Evolutionary conservation across 495 filamentous ascomycete genomes (phyloP).

Genomic region (Schizothecium vesticola): DNA sequence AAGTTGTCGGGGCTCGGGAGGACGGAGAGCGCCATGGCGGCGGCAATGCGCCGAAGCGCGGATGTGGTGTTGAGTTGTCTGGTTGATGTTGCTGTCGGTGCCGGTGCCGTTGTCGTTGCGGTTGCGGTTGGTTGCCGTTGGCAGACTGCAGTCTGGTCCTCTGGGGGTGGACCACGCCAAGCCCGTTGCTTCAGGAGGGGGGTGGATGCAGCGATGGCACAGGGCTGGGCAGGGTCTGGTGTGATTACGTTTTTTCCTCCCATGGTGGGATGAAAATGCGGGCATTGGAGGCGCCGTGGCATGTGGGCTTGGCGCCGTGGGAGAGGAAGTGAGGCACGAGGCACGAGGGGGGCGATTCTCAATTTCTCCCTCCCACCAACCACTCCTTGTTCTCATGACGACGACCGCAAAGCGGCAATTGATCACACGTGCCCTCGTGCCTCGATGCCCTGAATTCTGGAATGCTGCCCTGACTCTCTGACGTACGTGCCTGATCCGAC

Average conservation of each 20-base stretch:
- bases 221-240: not conserved
- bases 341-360: not conserved
- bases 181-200: not conserved
- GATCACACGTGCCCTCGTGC: slow-evolving; percentile 7
- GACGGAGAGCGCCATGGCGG: slow-evolving; percentile 39
- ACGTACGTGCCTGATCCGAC: not conserved
- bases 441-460: not conserved
- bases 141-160: not conserved
- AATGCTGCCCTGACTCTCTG: not conserved
- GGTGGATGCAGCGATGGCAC: not conserved
- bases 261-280: not conserved
- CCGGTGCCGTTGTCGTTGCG: not conserved
- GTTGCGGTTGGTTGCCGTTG: not conserved
- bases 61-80: not conserved
- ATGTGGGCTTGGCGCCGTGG: not conserved
- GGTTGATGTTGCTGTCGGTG: not conserved
- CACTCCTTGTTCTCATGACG: not conserved
- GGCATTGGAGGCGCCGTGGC: not conserved
- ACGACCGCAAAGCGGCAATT: not conserved
- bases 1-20: slow-evolving; percentile 47
- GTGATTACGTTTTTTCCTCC: not conserved
- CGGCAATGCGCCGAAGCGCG: not conserved
- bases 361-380: not conserved
- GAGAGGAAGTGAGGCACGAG: not conserved
- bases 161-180: not conserved